Evolutionary conservation across 768 basidiomycete species (phyloP), one percentile per base, ranked within the genome.

Genomic region (Paxillus rubicundulus): DNA sequence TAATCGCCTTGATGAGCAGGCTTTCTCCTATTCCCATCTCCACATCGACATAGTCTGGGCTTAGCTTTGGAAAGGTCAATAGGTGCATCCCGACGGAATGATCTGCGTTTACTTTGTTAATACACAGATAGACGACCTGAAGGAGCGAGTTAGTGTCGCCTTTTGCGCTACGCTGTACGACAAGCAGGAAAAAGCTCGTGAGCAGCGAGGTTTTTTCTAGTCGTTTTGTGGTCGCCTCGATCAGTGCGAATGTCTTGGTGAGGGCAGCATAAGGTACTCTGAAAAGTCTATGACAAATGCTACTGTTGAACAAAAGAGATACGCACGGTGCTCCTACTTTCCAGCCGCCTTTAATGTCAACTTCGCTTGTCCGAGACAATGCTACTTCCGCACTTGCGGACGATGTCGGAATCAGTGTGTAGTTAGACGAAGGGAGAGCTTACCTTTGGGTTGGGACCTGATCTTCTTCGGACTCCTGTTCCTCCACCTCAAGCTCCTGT

Each of bases 21-120:
- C 88, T 91, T 68, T 99, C 97, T 16, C 96, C 97, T 52, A 98
- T 95, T 30, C 97, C 97, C 2, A 99, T 81, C 68, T 99, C 96
- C 47, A 98, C 77, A 27, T 96, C 95, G 53, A 91, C 76, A 69
- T 98, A 98, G 67, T 98, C 97, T 14, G 97, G 95, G 60, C 92
- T 86, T 51, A 98, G 69, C 95, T 98, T 49, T 41, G 45, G 27
- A 57, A 49, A 36, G 43, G 42, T 18, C 55, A 46, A 53, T 37
- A 17, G 4, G 14, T 24, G 43, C 13, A 24, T 1, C 7, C 17
- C 9, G 36, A 39, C 20, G 34, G 12, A 28, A 44, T 42, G 12
- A 45, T 14, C 20, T 39, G 34, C 13, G 70, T 84, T 48, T 66
- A 98, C 94, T 54, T 94, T 77, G 65, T 99, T 99, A 66, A 98